Evolutionary conservation across 2,329 filamentous ascomycete species (phyloP).

Genomic region (Penicillium sp.): DNA sequence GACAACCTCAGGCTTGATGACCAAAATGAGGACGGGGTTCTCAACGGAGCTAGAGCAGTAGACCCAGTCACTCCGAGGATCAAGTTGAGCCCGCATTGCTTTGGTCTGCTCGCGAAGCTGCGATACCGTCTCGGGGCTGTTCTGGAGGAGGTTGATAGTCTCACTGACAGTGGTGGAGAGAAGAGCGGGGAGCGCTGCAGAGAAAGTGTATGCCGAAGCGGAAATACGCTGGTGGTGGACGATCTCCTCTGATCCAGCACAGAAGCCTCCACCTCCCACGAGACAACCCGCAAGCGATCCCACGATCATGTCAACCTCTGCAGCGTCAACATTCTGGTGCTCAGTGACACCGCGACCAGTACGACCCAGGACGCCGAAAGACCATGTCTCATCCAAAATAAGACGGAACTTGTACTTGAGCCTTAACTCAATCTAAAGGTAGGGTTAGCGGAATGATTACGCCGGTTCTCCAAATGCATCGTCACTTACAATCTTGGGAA

Average conservation of each 20-base stretch:
- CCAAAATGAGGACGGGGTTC: conserved; percentile 83
- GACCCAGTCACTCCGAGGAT: conserved; percentile 93
- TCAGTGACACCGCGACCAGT: conserved; percentile 92
- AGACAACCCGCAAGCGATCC: conserved; percentile 88
- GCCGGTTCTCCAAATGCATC: background rate
- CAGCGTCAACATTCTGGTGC: conserved; percentile 91
- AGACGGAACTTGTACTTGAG: conserved; percentile 97
- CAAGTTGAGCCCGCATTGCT: conserved; percentile 80
- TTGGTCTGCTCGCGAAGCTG: conserved; percentile 84
- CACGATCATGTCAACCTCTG: conserved; percentile 95
- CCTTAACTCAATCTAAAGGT: conserved; percentile 76
- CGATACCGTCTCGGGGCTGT: conserved; percentile 76
- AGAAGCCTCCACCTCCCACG: conserved; percentile 93
- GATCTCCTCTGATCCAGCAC: conserved; percentile 85
- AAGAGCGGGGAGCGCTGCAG: conserved; percentile 89
- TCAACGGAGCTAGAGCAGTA: conserved; percentile 75
- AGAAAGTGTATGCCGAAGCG: conserved; percentile 91
- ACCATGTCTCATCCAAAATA: conserved; percentile 96
- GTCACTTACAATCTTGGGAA: conserved; percentile 74
- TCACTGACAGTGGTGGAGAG: conserved; percentile 94
- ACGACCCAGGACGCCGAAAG: conserved; percentile 88
- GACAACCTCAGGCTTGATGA: conserved; percentile 81
- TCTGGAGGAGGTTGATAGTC: conserved; percentile 81
- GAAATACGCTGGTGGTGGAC: conserved; percentile 96
- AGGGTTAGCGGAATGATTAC: conserved; percentile 4